Evolutionary conservation across 2,329 filamentous ascomycete species (phyloP).

Genomic region (Cytospora mali): DNA sequence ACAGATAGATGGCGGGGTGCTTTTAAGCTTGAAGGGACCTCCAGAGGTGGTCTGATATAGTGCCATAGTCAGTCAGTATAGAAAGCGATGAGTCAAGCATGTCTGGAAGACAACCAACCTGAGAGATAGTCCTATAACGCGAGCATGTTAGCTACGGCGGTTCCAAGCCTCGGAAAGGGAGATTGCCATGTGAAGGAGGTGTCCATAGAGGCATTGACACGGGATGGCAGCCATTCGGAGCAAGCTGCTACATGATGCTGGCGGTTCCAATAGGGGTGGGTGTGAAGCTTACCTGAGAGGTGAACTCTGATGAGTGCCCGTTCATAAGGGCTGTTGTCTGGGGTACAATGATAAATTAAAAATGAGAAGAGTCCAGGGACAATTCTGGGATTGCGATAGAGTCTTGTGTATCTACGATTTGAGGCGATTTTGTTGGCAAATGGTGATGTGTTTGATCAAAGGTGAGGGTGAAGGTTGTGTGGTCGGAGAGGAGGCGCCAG

Average conservation of each 20-base stretch:
- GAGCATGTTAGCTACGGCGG: constrained; percentile 46
- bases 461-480: background rate
- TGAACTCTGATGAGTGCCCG: constrained; percentile 82
- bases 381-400: constrained; percentile 26
- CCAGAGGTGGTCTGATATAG: constrained; percentile 53
- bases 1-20: constrained; percentile 26
- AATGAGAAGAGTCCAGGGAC: constrained; percentile 27
- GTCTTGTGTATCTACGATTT: background rate
- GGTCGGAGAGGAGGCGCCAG: background rate
- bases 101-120: constrained; percentile 53
- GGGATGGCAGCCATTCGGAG: background rate
- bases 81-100: constrained; percentile 47
- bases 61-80: constrained; percentile 39
- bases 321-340: constrained; percentile 73
- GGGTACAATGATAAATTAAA: constrained; percentile 34
- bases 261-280: background rate
- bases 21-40: constrained; percentile 53
- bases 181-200: constrained; percentile 8
- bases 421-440: constrained; percentile 7
- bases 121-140: constrained; percentile 70
- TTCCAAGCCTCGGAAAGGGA: constrained; percentile 14
- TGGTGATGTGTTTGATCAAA: constrained; percentile 16
- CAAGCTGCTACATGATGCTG: background rate
- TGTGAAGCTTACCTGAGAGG: constrained; percentile 70
- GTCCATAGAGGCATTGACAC: background rate